Percentiles rank a stretch among this genome's conserved stretches.
Conservation (phyloP, 345 rosid genomes). For the Linum lewisii region DNA sequence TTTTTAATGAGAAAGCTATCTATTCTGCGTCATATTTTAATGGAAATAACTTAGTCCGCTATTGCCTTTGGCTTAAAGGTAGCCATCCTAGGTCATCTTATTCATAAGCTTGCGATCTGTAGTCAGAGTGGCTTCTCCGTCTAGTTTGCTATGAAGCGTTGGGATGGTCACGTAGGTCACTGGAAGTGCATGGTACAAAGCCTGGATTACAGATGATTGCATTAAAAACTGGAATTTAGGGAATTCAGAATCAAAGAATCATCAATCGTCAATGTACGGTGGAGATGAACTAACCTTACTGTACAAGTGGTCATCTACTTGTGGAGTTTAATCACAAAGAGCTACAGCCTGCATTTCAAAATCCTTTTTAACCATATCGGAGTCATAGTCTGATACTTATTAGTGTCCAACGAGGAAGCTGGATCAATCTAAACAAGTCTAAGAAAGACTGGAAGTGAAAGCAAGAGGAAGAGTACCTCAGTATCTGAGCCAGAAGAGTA, state of each 20-base stretch:
- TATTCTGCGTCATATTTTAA: too few species aligned
- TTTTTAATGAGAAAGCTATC: too few species aligned
- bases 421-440: constrained; percentile 4
- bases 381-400: constrained; percentile 47
- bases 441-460: constrained; percentile 1
- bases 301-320: constrained; percentile 51
- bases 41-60: constrained; percentile 94
- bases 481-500: too few species aligned
- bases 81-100: constrained; percentile 72
- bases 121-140: constrained; percentile 59
- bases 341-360: constrained; percentile 27
- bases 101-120: constrained; percentile 56
- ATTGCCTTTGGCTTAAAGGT: constrained; percentile 59
- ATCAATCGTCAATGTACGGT: not conserved
- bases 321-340: constrained; percentile 31
- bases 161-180: constrained; percentile 58
- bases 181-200: constrained; percentile 73
- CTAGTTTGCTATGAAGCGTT: constrained; percentile 70
- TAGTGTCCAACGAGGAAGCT: constrained; percentile 14
- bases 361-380: constrained; percentile 67
- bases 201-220: constrained; percentile 32
- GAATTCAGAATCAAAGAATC: too few species aligned
- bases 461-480: too few species aligned
- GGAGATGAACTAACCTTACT: constrained; percentile 62
- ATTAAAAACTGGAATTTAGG: constrained; percentile 7